Evolutionary conservation across 2,329 filamentous ascomycete genomes (phyloP), one percentile per base, ranked within the genome.

Genomic region (Fusarium anguioides): DNA sequence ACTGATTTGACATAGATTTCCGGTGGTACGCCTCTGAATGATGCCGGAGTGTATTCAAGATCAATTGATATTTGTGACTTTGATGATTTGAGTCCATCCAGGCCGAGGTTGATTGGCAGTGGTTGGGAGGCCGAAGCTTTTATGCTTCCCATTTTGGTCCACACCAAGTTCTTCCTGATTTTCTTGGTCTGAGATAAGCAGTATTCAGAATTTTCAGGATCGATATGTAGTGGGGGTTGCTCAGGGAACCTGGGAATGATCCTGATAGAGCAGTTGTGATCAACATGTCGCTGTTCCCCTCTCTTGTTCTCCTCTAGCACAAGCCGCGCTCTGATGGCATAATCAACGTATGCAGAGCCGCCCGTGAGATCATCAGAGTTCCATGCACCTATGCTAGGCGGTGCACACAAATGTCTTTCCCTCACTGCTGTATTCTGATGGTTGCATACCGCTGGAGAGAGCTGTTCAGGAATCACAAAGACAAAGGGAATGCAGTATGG

Each of bases 301-400:
- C 24, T 8, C 5, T 31, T 24, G 2, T 37, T n/a, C 15, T 37
- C 44, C 6, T 4, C 3, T 3, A 60, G 9, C 3, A 44, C 5
- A 3, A 60, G 26, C 3, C 54, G 37, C 11, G 26, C 57, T 14
- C 18, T 24, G 5, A 60, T 36, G 1, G 5, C 4, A 14, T 60
- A 60, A 7, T 37, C 26, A 5, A 60, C 17, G 4, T 5, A 9
- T 15, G 31, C 24, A 2, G 57, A 60, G 8, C 21, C 44, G 9
- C 31, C 44, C 2, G 41, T 20, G 0, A 60, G 31, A 23, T 60
- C 57, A 1, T 59, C 24, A 6, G 12, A 31, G 0, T 2, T 15
- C 56, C 54, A 60, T 5, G 11, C 8, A 1, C 57, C 57, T 3
- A 60, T 17, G 2, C n/a, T 60, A 1, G 57, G 57, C 3, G 54